These are phyloP conservation scores for Bryum argenteum DNA, from an alignment of 225 moss, liverwort and hornwort species.

Conservation along the genomic window DNA sequence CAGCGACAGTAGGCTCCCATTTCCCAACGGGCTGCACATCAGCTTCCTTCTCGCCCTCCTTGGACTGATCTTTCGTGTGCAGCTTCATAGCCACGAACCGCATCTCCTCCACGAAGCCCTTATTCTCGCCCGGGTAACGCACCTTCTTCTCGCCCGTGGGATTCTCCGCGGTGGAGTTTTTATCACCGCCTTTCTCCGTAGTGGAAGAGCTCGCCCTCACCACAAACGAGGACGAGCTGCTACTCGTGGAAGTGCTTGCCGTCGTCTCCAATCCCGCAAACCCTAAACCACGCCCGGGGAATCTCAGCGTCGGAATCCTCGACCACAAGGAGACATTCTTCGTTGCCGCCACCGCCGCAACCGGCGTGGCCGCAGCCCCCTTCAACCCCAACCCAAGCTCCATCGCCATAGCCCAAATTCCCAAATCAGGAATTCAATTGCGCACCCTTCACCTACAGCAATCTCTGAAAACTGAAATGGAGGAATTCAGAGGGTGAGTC, in stretches of 20 bases:
- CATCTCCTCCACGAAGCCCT: slow-evolving; percentile 99
- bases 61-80: slow-evolving; percentile 94
- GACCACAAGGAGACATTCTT: slow-evolving; percentile 40
- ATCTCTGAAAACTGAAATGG: background rate
- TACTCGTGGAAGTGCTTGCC: slow-evolving; percentile 37
- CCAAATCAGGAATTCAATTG: slow-evolving; percentile 1
- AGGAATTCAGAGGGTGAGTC: too few species aligned
- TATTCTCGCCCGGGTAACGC: slow-evolving; percentile 80
- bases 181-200: slow-evolving; percentile 58
- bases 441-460: too few species aligned
- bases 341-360: slow-evolving; percentile 28
- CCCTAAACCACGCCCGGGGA: slow-evolving; percentile 54
- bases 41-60: slow-evolving; percentile 87
- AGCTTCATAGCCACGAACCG: slow-evolving; percentile 97
- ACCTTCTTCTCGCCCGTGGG: slow-evolving; percentile 39
- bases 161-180: slow-evolving; percentile 23
- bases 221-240: slow-evolving; percentile 15
- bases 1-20: slow-evolving; percentile 72
- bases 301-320: slow-evolving; percentile 14
- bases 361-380: slow-evolving; percentile 20
- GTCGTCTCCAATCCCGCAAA: slow-evolving; percentile 35
- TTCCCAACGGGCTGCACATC: slow-evolving; percentile 82
- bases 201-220: slow-evolving; percentile 79
- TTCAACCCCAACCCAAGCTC: slow-evolving; percentile 42
- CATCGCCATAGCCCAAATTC: slow-evolving; percentile 44